Evolutionary conservation across 176 grass and related monocot genomes (phyloP).

Genomic region (Hsuehochloa calcarea): DNA sequence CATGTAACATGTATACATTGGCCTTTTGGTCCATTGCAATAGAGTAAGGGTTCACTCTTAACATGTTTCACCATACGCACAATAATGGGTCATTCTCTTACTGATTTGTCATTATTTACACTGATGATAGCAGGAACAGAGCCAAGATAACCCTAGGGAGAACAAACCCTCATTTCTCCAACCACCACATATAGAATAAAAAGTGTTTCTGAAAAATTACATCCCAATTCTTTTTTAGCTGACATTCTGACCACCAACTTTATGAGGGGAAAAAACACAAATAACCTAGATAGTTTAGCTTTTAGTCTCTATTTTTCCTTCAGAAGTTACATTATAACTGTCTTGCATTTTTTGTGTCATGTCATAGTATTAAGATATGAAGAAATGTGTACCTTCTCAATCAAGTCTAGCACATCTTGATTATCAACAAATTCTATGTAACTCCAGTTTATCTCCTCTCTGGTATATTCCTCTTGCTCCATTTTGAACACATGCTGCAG

Average conservation of each 20-base stretch:
- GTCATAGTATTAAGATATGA: conserved; percentile 18
- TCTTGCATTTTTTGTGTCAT: neutral
- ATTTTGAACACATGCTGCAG: conserved; percentile 99
- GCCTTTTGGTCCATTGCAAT: too few species aligned
- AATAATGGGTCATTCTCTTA: conserved; percentile 2
- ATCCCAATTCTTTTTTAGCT: neutral
- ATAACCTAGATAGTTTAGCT: conserved; percentile 13
- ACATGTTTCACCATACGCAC: neutral
- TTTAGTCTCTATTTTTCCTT: conserved; percentile 28
- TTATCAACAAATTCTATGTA: conserved; percentile 99
- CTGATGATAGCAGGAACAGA: conserved; percentile 1
- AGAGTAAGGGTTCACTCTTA: too few species aligned
- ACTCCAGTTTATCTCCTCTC: conserved; percentile 99
- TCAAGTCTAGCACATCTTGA: conserved; percentile 97
- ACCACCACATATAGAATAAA: neutral
- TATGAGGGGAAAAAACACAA: neutral
- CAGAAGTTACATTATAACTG: conserved; percentile 18
- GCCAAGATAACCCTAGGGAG: neutral
- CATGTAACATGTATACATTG: too few species aligned
- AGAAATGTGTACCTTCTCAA: conserved; percentile 80
- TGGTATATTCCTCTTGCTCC: conserved; percentile 99
- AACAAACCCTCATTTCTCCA: neutral
- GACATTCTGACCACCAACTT: neutral
- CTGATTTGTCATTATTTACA: conserved; percentile 6
- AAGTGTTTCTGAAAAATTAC: neutral